Evolutionary conservation across 208 protist species (phyloP).

Genomic region (Lotmaria passim): DNA sequence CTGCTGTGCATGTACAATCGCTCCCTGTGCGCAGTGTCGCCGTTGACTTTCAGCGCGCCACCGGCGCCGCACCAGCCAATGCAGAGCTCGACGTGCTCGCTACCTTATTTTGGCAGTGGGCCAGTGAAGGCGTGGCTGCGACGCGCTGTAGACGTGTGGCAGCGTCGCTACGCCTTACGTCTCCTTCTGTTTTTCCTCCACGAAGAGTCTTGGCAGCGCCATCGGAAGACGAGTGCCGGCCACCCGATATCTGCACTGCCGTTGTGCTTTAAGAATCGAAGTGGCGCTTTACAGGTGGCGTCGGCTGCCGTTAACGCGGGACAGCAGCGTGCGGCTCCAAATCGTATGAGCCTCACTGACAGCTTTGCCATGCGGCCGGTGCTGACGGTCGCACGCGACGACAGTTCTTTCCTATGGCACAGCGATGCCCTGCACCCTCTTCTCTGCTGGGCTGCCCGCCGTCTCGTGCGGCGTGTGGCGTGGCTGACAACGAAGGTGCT

Average conservation of each 20-base stretch:
- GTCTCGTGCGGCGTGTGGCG: background rate
- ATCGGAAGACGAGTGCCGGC: background rate
- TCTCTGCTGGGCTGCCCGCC: background rate
- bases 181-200: slow-evolving; percentile 21
- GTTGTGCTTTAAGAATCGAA: background rate
- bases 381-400: background rate
- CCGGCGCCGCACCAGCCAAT: background rate
- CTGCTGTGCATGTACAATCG: background rate
- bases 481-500: background rate
- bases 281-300: too few relatives aligned
- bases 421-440: background rate
- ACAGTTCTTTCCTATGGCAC: background rate
- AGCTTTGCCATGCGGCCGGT: background rate
- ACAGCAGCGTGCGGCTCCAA: too few relatives aligned
- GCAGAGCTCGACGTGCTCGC: background rate
- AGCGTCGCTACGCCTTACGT: slow-evolving; percentile 26
- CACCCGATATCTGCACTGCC: background rate
- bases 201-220: slow-evolving; percentile 22
- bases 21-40: slow-evolving; percentile 1
- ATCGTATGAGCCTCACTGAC: background rate
- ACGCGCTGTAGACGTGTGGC: slow-evolving; percentile 16
- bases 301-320: too few relatives aligned
- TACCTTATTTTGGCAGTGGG: background rate
- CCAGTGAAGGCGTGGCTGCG: slow-evolving; percentile 4
- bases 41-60: background rate